These are phyloP conservation scores for Leccinum griseonigrum DNA, from an alignment of 1,284 basidiomycete genomes.

Conservation along the genomic window DNA sequence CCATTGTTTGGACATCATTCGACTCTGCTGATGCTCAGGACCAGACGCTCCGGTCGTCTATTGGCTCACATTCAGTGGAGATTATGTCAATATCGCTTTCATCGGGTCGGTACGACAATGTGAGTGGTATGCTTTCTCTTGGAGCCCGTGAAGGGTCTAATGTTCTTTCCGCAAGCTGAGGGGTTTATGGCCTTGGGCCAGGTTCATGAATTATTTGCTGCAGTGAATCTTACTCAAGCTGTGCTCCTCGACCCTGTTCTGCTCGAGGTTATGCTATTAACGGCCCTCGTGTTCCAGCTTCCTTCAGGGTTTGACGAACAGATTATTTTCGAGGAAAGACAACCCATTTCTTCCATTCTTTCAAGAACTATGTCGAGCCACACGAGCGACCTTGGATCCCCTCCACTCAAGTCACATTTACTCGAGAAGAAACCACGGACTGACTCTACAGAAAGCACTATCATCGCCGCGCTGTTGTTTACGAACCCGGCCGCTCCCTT, in stretches of 20 bases:
- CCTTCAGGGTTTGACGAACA: conserved; percentile 44
- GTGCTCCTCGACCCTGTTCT: conserved; percentile 36
- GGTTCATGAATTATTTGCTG: conserved; percentile 43
- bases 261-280: conserved; percentile 49
- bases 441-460: conserved; percentile 36
- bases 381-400: conserved; percentile 18
- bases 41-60: conserved; percentile 26
- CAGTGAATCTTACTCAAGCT: conserved; percentile 27
- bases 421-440: conserved; percentile 42
- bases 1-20: conserved; percentile 29
- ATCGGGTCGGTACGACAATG: conserved; percentile 11
- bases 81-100: conserved; percentile 10
- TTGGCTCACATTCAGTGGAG: conserved; percentile 34
- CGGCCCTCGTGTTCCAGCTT: conserved; percentile 38
- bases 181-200: conserved; percentile 45
- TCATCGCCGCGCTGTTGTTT: conserved; percentile 43
- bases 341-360: conserved; percentile 20
- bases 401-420: conserved; percentile 31
- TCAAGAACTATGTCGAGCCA: conserved; percentile 28
- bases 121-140: conserved; percentile 8
- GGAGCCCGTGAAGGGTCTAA: not conserved
- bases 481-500: conserved; percentile 20
- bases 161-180: conserved; percentile 24
- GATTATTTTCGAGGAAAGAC: conserved; percentile 10
- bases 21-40: conserved; percentile 26